phyloP scores from a whole-genome alignment of 2,329 filamentous ascomycete genomes.

The Stemphylium beticola region DNA sequence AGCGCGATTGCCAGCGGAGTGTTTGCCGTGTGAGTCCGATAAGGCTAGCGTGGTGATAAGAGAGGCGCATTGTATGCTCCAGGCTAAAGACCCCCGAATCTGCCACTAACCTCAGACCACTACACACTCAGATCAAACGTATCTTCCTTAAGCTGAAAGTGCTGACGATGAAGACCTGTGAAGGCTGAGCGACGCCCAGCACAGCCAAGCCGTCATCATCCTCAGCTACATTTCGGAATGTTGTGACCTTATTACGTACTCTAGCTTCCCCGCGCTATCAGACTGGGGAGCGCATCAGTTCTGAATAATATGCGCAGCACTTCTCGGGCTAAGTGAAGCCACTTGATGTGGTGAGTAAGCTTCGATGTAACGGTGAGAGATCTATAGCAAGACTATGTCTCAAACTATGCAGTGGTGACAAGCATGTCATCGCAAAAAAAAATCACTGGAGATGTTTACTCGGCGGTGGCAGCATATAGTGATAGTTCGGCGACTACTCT shows the following conservation, averaged over 20 bases:
- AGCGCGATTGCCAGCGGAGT: too few species aligned
- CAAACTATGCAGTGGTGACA: slow-evolving; percentile 1
- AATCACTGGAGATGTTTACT: not conserved
- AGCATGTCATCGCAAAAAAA: not conserved
- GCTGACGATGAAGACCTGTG: not conserved
- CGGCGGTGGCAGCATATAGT: not conserved
- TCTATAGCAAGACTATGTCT: not conserved
- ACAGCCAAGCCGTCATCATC: slow-evolving; percentile 1
- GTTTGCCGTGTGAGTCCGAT: too few species aligned
- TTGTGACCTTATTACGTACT: not conserved
- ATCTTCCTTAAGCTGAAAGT: not conserved
- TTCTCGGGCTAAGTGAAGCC: not conserved
- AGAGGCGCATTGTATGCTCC: not conserved
- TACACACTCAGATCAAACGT: not conserved
- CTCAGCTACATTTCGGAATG: not conserved
- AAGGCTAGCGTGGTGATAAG: too few species aligned
- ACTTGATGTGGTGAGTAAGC: not conserved
- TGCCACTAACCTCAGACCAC: not conserved
- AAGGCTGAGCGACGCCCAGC: not conserved
- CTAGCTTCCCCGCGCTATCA: not conserved
- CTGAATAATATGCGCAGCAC: not conserved
- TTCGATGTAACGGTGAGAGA: not conserved
- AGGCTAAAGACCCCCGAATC: not conserved
- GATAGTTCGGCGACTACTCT: not conserved
- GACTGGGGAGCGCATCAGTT: too few species aligned